These are phyloP conservation scores for Penicillium angulare DNA, from an alignment of 495 filamentous ascomycete genomes.

Conservation along the genomic window DNA sequence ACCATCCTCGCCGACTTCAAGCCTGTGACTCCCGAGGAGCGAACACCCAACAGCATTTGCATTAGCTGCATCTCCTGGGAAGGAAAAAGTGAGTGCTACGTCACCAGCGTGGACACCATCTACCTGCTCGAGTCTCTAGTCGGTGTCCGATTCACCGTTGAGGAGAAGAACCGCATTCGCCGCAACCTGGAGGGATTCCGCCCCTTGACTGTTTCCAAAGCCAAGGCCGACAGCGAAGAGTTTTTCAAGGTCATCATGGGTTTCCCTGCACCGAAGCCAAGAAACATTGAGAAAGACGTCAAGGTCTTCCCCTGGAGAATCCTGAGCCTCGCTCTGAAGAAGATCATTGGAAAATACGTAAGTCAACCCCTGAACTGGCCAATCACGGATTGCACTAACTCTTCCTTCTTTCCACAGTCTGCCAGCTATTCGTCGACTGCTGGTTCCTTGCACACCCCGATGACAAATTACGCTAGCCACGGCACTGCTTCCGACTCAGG, in stretches of 20 bases:
- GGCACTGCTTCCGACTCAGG: constrained; percentile 42
- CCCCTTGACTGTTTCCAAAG: constrained; percentile 87
- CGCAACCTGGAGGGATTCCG: constrained; percentile 91
- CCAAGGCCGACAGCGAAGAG: constrained; percentile 84
- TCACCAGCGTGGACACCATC: constrained; percentile 97
- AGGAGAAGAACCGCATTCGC: constrained; percentile 97
- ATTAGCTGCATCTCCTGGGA: constrained; percentile 94
- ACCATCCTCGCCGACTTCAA: constrained; percentile 72
- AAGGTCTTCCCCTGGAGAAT: constrained; percentile 97
- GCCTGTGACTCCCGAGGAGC: constrained; percentile 66
- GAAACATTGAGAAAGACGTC: constrained; percentile 98
- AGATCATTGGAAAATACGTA: constrained; percentile 98
- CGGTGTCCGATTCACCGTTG: constrained; percentile 78
- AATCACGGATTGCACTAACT: constrained; percentile 11
- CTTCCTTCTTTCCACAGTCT: constrained; percentile 30
- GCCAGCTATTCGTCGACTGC: constrained; percentile 54
- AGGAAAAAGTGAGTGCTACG: constrained; percentile 82
- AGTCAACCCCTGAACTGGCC: constrained; percentile 34
- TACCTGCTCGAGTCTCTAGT: constrained; percentile 86
- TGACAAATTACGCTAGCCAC: constrained; percentile 38
- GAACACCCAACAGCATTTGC: constrained; percentile 69
- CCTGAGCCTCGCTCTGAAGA: constrained; percentile 77
- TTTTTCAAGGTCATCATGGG: constrained; percentile 99
- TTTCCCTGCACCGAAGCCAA: constrained; percentile 90
- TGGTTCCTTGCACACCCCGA: constrained; percentile 39